These are phyloP conservation scores for Colletotrichum musicola DNA, from an alignment of 2,329 filamentous ascomycete genomes.

Conservation along the genomic window DNA sequence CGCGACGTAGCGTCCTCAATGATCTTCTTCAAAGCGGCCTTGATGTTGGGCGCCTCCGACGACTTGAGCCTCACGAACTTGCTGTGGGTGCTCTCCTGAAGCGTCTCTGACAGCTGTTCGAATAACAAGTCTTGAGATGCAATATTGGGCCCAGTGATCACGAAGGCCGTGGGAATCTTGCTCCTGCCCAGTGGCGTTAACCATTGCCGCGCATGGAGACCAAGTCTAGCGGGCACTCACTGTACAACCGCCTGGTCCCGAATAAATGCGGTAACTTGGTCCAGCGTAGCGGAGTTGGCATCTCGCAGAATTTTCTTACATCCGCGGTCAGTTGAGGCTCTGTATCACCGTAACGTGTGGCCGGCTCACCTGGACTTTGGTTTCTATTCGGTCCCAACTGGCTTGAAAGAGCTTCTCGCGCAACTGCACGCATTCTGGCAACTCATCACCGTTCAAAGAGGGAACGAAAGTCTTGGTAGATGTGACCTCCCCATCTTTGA, in stretches of 20 bases:
- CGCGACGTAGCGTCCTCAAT: conserved; percentile 73
- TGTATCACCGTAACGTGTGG: neutral
- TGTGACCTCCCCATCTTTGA: conserved; percentile 30
- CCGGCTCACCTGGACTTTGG: conserved; percentile 69
- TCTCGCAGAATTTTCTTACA: conserved; percentile 67
- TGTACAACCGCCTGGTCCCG: conserved; percentile 49
- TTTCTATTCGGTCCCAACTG: conserved; percentile 74
- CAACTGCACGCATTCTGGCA: conserved; percentile 59
- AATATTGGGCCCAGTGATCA: conserved; percentile 83
- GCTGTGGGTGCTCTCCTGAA: conserved; percentile 61
- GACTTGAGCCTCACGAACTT: conserved; percentile 77
- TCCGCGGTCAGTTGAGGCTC: neutral
- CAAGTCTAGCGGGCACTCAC: conserved; percentile 30
- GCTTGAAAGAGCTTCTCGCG: conserved; percentile 72
- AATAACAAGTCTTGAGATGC: conserved; percentile 82
- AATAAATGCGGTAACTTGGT: conserved; percentile 70
- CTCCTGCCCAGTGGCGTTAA: conserved; percentile 47
- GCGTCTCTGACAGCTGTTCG: conserved; percentile 72
- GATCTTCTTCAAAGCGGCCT: conserved; percentile 78
- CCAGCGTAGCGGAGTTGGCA: conserved; percentile 71
- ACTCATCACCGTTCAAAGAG: conserved; percentile 68
- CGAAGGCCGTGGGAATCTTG: conserved; percentile 76
- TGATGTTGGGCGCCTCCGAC: conserved; percentile 79
- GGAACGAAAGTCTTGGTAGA: conserved; percentile 57
- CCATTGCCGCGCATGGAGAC: neutral